phyloP scores from a whole-genome alignment of 108 stramenopile species.

The Seminavis robusta region DNA sequence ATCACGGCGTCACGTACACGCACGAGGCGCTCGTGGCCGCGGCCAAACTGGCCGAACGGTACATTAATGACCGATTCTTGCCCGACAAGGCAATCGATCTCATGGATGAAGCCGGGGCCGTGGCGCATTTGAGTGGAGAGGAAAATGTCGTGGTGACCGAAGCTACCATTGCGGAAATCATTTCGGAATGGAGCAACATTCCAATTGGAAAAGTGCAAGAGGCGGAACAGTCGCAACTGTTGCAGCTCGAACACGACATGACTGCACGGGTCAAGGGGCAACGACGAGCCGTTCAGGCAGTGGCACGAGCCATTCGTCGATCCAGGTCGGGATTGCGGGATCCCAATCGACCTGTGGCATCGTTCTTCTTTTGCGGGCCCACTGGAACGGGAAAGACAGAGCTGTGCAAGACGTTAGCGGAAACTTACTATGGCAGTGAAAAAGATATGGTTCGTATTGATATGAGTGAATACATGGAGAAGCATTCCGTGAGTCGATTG shows the following conservation, averaged over 20 bases:
- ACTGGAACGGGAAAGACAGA: slow-evolving; percentile 93
- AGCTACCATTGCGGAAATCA: slow-evolving; percentile 55
- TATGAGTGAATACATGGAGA: slow-evolving; percentile 91
- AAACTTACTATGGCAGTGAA: slow-evolving; percentile 83
- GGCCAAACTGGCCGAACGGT: slow-evolving; percentile 70
- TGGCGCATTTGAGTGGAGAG: slow-evolving; percentile 71
- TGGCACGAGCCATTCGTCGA: slow-evolving; percentile 79
- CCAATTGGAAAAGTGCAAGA: slow-evolving; percentile 76
- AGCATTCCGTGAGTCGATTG: slow-evolving; percentile 84
- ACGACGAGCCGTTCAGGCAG: slow-evolving; percentile 72
- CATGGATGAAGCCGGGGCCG: slow-evolving; percentile 95
- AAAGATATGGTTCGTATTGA: slow-evolving; percentile 94
- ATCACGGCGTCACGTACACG: slow-evolving; percentile 72
- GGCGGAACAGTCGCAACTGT: slow-evolving; percentile 77
- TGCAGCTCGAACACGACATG: slow-evolving; percentile 68
- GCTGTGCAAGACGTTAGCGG: slow-evolving; percentile 88
- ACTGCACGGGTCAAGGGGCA: slow-evolving; percentile 88
- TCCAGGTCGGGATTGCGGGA: slow-evolving; percentile 83
- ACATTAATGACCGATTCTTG: slow-evolving; percentile 78
- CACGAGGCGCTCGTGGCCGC: slow-evolving; percentile 56
- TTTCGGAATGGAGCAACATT: slow-evolving; percentile 69
- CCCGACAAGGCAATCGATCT: slow-evolving; percentile 90
- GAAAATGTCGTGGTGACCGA: slow-evolving; percentile 73
- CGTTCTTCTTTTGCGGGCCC: slow-evolving; percentile 90
- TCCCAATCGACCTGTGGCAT: slow-evolving; percentile 73